These are phyloP conservation scores for Camelina laxa DNA, from an alignment of 345 rosid species.

Conservation along the genomic window DNA sequence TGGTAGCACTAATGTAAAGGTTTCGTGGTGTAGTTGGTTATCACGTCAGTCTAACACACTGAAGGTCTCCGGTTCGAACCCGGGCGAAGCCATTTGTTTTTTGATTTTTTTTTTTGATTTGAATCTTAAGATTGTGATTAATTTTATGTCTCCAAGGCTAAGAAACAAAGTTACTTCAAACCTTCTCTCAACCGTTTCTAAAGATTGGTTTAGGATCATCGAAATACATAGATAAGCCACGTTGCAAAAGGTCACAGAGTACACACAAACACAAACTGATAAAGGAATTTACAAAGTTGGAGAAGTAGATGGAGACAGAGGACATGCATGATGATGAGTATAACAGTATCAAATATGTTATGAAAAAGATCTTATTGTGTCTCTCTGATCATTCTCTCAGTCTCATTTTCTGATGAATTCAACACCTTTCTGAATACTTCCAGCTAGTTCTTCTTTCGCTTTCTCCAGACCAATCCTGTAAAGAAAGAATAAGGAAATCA, in stretches of 20 bases:
- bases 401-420: slow-evolving; percentile 64
- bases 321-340: slow-evolving; percentile 11
- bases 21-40: slow-evolving; percentile 99
- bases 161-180: not conserved
- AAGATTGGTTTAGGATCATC: not conserved
- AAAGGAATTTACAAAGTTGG: slow-evolving; percentile 36
- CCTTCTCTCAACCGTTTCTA: not conserved
- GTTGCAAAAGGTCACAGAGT: slow-evolving; percentile 11
- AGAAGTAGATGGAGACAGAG: slow-evolving; percentile 7
- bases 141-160: not conserved
- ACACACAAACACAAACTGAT: slow-evolving; percentile 22
- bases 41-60: slow-evolving; percentile 99
- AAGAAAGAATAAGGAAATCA: not conserved
- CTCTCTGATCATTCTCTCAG: slow-evolving; percentile 13
- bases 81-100: slow-evolving; percentile 56
- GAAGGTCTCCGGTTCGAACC: slow-evolving; percentile 96
- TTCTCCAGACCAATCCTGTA: slow-evolving; percentile 72
- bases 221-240: slow-evolving; percentile 21
- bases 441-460: slow-evolving; percentile 71
- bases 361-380: slow-evolving; percentile 13
- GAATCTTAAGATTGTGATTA: no score
- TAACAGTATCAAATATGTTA: slow-evolving; percentile 20
- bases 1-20: accelerated
- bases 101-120: not conserved
- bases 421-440: slow-evolving; percentile 78